phyloP scores from a whole-genome alignment of 768 basidiomycete species.

The Grammothele lineata region DNA sequence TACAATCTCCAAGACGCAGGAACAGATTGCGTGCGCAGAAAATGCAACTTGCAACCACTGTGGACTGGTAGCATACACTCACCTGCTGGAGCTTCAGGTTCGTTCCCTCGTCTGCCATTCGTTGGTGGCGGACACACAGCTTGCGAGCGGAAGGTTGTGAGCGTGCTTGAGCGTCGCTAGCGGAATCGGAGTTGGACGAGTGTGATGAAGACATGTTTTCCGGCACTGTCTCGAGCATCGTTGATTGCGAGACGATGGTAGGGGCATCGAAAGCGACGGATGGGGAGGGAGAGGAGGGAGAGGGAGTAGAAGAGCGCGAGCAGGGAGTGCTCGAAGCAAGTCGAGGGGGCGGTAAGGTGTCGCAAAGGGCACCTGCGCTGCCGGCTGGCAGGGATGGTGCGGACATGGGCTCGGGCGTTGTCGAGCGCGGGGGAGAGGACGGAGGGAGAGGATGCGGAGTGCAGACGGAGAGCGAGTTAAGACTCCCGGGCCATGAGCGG shows the following conservation, averaged over 20 bases:
- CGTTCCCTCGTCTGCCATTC: slow-evolving; percentile 95
- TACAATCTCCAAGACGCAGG: too few relatives aligned
- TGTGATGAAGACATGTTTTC: too few relatives aligned
- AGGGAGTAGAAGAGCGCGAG: slow-evolving; percentile 20
- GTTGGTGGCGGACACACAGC: slow-evolving; percentile 88
- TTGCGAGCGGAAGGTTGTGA: slow-evolving; percentile 51
- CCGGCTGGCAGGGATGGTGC: slow-evolving; percentile 11
- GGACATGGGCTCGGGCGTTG: slow-evolving; percentile 17
- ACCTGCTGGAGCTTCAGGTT: slow-evolving; percentile 91
- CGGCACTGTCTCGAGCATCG: too few relatives aligned
- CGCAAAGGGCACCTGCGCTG: slow-evolving; percentile 51
- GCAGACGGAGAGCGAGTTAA: slow-evolving; percentile 3
- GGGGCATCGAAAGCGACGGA: slow-evolving; percentile 23
- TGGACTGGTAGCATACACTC: slow-evolving; percentile 29
- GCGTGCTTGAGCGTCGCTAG: neutral
- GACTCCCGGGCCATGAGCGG: too few relatives aligned
- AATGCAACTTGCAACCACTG: neutral
- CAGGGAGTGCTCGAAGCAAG: slow-evolving; percentile 32
- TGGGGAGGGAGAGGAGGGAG: slow-evolving; percentile 16
- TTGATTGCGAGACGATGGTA: slow-evolving; percentile 9
- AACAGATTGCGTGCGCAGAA: too few relatives aligned
- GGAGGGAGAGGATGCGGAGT: slow-evolving; percentile 1
- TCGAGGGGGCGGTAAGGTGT: slow-evolving; percentile 64
- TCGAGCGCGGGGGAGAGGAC: slow-evolving; percentile 8
- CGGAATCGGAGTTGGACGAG: neutral